These are phyloP conservation scores for Globisporangium yorkense DNA, from an alignment of 352 stramenopile genomes.

Conservation along the genomic window DNA sequence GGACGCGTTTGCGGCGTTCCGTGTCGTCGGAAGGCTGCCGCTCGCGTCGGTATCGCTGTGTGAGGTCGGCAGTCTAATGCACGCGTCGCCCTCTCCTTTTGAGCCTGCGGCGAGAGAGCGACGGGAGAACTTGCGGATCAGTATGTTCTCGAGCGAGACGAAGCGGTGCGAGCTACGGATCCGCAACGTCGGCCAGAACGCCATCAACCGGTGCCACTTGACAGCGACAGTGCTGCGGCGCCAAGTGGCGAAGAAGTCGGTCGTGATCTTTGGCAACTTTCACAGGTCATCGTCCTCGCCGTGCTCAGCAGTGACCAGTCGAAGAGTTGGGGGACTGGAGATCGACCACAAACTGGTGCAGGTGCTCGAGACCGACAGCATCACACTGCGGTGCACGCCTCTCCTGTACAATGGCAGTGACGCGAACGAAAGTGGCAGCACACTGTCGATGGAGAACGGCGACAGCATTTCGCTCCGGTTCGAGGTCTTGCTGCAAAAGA, in stretches of 20 bases:
- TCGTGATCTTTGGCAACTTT: slow-evolving; percentile 45
- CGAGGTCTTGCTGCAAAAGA: slow-evolving; percentile 24
- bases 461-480: slow-evolving; percentile 34
- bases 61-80: slow-evolving; percentile 30
- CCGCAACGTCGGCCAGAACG: slow-evolving; percentile 35
- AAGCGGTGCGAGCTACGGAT: slow-evolving; percentile 52
- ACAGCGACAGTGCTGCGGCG: slow-evolving; percentile 27
- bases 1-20: slow-evolving; percentile 19
- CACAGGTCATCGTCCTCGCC: neutral
- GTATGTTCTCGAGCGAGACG: slow-evolving; percentile 64
- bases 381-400: slow-evolving; percentile 13
- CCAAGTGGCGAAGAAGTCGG: slow-evolving; percentile 22
- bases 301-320: neutral
- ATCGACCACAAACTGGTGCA: neutral
- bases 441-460: slow-evolving; percentile 24
- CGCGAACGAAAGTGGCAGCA: neutral
- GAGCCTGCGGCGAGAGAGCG: neutral
- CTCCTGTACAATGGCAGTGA: neutral
- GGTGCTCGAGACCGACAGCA: slow-evolving; percentile 15
- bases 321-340: neutral
- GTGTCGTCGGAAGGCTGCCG: slow-evolving; percentile 39
- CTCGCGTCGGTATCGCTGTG: slow-evolving; percentile 39
- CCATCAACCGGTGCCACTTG: slow-evolving; percentile 37
- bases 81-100: neutral
- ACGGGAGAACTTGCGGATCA: slow-evolving; percentile 25